These are phyloP conservation scores for Acmispon strigosus DNA, from an alignment of 306 rosid genomes.

Conservation along the genomic window DNA sequence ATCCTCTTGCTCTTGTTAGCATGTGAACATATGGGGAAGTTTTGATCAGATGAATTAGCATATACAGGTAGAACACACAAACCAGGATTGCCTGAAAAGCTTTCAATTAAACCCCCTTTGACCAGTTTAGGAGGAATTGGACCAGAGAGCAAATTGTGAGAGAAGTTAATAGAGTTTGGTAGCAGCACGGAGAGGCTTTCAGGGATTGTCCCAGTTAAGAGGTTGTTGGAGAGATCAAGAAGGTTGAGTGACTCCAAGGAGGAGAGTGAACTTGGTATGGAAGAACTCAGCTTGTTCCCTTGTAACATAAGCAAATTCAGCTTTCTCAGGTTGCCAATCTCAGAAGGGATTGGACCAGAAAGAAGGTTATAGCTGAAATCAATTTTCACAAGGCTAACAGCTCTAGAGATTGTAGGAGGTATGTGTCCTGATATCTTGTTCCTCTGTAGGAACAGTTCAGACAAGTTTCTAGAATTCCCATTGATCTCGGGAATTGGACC, in stretches of 20 bases:
- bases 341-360: slow-evolving; percentile 76
- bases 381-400: slow-evolving; percentile 62
- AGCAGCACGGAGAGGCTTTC: slow-evolving; percentile 64
- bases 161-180: slow-evolving; percentile 84
- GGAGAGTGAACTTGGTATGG: slow-evolving; percentile 73
- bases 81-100: slow-evolving; percentile 80
- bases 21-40: slow-evolving; percentile 50
- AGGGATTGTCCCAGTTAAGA: slow-evolving; percentile 73
- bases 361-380: slow-evolving; percentile 78
- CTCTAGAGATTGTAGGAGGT: slow-evolving; percentile 64
- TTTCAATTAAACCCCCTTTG: slow-evolving; percentile 80
- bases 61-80: slow-evolving; percentile 50
- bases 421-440: slow-evolving; percentile 70
- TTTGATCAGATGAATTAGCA: slow-evolving; percentile 44
- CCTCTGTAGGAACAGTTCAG: slow-evolving; percentile 75
- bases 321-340: slow-evolving; percentile 61
- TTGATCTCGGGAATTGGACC: slow-evolving; percentile 53
- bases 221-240: slow-evolving; percentile 87
- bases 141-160: slow-evolving; percentile 76
- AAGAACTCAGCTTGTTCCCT: slow-evolving; percentile 66
- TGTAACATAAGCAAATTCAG: slow-evolving; percentile 72
- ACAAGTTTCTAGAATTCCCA: slow-evolving; percentile 58
- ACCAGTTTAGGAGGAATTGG: slow-evolving; percentile 70
- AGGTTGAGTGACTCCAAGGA: slow-evolving; percentile 65
- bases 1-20: slow-evolving; percentile 33